A percentile compares a stretch with the other conserved stretches of the same genome.
Conservation (phyloP, 805 yeast genomes). For the Wickerhamomyces tratensis region DNA sequence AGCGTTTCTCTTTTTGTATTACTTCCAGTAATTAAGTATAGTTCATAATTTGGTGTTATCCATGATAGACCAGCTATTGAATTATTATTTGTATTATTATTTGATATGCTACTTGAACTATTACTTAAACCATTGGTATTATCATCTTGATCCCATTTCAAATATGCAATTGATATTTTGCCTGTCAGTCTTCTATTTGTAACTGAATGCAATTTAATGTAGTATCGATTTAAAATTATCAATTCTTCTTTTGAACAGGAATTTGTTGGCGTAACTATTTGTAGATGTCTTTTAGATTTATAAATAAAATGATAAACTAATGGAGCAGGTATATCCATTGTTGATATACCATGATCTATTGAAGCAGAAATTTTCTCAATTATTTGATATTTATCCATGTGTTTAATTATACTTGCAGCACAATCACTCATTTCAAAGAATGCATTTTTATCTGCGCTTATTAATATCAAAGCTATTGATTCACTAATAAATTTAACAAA, state of each 20-base stretch:
- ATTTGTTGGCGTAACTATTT: conserved; percentile 37
- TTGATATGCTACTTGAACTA: not conserved
- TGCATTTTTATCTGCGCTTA: conserved; percentile 55
- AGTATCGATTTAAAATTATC: conserved; percentile 16
- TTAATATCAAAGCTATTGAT: conserved; percentile 32
- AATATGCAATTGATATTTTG: conserved; percentile 35
- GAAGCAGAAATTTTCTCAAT: conserved; percentile 21
- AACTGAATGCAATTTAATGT: conserved; percentile 14
- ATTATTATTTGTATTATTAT: conserved; percentile 1
- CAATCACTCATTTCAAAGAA: conserved; percentile 67
- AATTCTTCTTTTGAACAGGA: conserved; percentile 18
- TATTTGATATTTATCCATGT: conserved; percentile 26
- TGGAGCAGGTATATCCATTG: conserved; percentile 46
- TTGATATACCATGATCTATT: conserved; percentile 29
- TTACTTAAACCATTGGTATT: not conserved
- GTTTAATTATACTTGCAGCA: conserved; percentile 39
- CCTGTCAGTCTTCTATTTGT: conserved; percentile 19
- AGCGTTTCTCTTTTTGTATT: conserved; percentile 44
- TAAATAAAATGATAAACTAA: conserved; percentile 70
- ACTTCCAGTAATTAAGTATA: conserved; percentile 54
- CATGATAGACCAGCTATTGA: conserved; percentile 36
- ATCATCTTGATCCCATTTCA: conserved; percentile 27
- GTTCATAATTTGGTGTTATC: conserved; percentile 51
- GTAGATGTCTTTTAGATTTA: conserved; percentile 62
- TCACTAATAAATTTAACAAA: conserved; percentile 53